Conservation (phyloP, 345 rosid species). For the Angophora floribunda region DNA sequence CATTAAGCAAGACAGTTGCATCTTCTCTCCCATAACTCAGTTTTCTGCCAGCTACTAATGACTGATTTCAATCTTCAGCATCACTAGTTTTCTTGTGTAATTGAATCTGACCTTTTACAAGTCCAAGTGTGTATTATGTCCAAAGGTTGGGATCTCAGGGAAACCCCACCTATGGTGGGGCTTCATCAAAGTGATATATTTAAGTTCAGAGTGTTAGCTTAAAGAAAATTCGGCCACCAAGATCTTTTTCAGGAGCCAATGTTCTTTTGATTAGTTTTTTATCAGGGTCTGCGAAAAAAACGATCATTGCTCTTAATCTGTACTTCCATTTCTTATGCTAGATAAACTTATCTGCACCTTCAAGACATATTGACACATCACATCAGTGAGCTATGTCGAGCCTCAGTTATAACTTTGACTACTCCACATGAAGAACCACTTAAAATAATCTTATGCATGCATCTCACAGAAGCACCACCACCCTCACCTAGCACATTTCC, state of each 20-base stretch:
- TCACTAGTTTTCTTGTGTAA: neutral
- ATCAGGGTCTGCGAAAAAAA: neutral
- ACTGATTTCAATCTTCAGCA: neutral
- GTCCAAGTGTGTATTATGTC: neutral
- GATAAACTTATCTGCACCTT: neutral
- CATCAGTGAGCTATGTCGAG: neutral
- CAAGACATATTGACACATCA: neutral
- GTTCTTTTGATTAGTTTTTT: neutral
- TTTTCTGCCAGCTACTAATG: neutral
- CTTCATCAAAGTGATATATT: neutral
- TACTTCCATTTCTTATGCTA: neutral
- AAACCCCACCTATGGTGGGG: neutral
- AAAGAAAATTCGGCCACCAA: neutral
- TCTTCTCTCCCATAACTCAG: neutral
- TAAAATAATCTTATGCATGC: neutral
- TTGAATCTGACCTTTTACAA: neutral
- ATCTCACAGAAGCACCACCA: constrained; percentile 29
- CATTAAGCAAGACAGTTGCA: neutral
- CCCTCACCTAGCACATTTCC: constrained; percentile 11
- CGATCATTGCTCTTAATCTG: neutral
- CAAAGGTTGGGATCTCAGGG: neutral
- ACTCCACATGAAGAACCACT: neutral
- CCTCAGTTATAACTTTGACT: neutral
- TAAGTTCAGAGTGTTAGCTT: neutral
- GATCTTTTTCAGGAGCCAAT: neutral